A percentile compares a stretch with the other conserved stretches of the same genome.
phyloP scores from a whole-genome alignment of 1,284 basidiomycete genomes.

The Omphalotus olearius region DNA sequence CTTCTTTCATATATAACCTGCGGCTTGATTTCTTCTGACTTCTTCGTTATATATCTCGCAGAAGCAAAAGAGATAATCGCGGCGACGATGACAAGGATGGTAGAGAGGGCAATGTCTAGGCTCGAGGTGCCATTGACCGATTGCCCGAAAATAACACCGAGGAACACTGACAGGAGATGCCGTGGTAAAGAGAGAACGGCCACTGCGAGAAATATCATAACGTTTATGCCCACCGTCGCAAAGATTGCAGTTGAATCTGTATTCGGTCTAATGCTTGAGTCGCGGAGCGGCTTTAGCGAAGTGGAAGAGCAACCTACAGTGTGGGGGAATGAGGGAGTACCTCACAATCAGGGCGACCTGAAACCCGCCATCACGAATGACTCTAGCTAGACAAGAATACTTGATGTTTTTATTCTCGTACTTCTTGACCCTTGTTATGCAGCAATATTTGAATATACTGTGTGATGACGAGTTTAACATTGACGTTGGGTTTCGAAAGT shows the following conservation, averaged over 20 bases:
- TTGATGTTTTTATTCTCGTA: slow-evolving; percentile 69
- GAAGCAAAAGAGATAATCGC: neutral
- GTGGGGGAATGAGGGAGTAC: slow-evolving; percentile 76
- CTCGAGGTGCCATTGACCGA: slow-evolving; percentile 28
- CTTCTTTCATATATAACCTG: slow-evolving; percentile 5
- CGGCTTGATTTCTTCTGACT: slow-evolving; percentile 1
- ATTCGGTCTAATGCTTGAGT: neutral
- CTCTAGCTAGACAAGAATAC: slow-evolving; percentile 76
- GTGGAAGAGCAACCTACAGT: slow-evolving; percentile 40
- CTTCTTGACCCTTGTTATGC: slow-evolving; percentile 61
- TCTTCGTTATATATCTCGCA: neutral
- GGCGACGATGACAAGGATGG: neutral
- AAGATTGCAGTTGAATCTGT: slow-evolving; percentile 74
- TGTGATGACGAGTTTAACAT: slow-evolving; percentile 10
- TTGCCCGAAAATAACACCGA: slow-evolving; percentile 62
- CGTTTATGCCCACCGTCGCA: slow-evolving; percentile 74
- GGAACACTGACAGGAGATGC: slow-evolving; percentile 71
- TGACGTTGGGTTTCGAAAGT: neutral
- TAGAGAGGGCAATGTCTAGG: slow-evolving; percentile 12
- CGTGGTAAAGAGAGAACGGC: slow-evolving; percentile 77
- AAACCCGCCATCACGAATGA: slow-evolving; percentile 79
- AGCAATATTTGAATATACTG: slow-evolving; percentile 65
- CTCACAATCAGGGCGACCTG: slow-evolving; percentile 71
- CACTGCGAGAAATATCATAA: slow-evolving; percentile 67
- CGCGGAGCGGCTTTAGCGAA: neutral